Base-by-base conservation (phyloP, 1,139 yeast species). In the Debaryomyces coudertii region DNA sequence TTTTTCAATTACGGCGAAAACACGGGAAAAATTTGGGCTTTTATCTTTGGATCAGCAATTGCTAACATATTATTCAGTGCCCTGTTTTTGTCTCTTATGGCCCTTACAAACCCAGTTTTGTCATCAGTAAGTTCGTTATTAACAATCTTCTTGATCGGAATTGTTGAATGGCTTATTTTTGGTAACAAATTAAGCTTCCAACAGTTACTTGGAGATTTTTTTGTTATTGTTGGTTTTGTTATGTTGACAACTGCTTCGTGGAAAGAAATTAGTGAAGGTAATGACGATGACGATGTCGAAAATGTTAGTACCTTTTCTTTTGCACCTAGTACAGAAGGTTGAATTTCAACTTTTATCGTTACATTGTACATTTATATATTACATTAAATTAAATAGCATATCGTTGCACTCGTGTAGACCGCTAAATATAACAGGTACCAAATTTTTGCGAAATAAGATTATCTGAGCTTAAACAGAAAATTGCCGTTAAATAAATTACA, bases 101-200 rank as follows among this genome's bases (percentile, higher is more conserved):
- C 96, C 1, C 75, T 90, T 48, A 90, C 96, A 0, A 83, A 88
- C 12, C 96, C 97, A 0, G 96, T 90, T 2, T 73, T 90, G 43
- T 86, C 95, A 1, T 83, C 93, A 0, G 96, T 90, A 8, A 85
- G 93, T 34, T 83, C 96, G 0, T 67, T 90, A 48, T 71, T 88
- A 44, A 87, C 96, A 0, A 90, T 90, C 16, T 79, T 89, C 54
- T 66, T 89, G 48, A 95, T 90, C 39, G 96, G 96, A 0, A 45
- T 87, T 3, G 85, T 83, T 15, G 96, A 90, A 60, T 87, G 88
- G 86, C 51, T 77, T 3, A 56, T 86, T n/a, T 87, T 86, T 62
- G 87, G 83, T 11, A 79, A 82, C 35, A 64, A 57, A 4, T 68
- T 83, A 51, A 72, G 79, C 24, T 47, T 58, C 9, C 74, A 68